Conservation (phyloP, 257 asterid genomes). For the Solanum megistacrolobum region DNA sequence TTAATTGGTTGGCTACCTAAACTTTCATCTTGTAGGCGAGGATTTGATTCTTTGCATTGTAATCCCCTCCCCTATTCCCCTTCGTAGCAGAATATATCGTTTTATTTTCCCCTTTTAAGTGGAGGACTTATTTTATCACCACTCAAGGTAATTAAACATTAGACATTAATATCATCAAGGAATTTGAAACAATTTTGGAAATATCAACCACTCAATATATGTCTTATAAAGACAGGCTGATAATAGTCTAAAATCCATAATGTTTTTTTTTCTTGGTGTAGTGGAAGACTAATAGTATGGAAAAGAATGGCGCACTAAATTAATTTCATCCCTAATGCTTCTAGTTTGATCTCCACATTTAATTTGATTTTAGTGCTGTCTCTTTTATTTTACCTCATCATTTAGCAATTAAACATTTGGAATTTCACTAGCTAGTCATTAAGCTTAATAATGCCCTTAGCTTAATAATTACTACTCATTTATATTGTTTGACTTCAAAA, state of each 20-base stretch:
- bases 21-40: background rate
- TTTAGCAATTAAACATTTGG: background rate
- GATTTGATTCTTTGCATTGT: background rate
- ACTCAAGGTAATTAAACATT: background rate
- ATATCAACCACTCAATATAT: background rate
- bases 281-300: background rate
- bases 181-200: background rate
- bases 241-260: background rate
- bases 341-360: background rate
- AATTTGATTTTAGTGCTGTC: background rate
- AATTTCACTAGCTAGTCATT: background rate
- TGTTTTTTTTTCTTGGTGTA: background rate
- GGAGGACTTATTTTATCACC: background rate
- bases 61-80: background rate
- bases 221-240: background rate
- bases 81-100: too few species aligned
- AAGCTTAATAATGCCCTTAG: background rate
- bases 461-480: background rate
- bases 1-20: too few species aligned
- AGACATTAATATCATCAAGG: background rate
- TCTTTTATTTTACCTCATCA: background rate
- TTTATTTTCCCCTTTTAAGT: background rate
- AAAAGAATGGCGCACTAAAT: background rate
- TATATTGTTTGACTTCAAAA: background rate
- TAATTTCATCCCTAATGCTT: background rate